Conservation (phyloP, 2,329 filamentous ascomycete species). For the Aspergillus pseudoviridinutans region DNA sequence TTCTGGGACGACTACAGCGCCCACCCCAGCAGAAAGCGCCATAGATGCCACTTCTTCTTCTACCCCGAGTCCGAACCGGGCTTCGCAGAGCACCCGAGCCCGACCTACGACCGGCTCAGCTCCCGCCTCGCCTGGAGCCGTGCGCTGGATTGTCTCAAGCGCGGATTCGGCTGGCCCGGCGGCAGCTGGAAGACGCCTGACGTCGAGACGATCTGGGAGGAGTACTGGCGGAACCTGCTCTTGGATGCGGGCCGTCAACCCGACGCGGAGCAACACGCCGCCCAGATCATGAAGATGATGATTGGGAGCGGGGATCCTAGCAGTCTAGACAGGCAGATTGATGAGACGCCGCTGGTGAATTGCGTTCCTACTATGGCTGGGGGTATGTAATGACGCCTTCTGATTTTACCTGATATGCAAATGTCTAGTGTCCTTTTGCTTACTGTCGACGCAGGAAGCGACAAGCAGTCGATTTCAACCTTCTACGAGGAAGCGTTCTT, state of each 20-base stretch:
- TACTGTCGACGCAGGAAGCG: slow-evolving; percentile 13
- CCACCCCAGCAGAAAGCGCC: slow-evolving; percentile 26
- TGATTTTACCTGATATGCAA: background rate
- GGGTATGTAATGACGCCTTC: slow-evolving; percentile 19
- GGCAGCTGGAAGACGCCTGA: slow-evolving; percentile 27
- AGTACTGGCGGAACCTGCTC: slow-evolving; percentile 27
- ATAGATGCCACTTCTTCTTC: slow-evolving; percentile 41
- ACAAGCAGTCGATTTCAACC: slow-evolving; percentile 22
- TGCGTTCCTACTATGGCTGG: slow-evolving; percentile 36
- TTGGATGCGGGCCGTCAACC: slow-evolving; percentile 3
- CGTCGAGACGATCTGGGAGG: slow-evolving; percentile 39
- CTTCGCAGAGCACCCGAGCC: slow-evolving; percentile 63
- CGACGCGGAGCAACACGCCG: slow-evolving; percentile 5
- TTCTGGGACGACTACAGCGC: slow-evolving; percentile 19
- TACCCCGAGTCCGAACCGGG: slow-evolving; percentile 56
- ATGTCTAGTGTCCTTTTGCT: too few relatives aligned
- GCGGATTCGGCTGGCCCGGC: slow-evolving; percentile 50
- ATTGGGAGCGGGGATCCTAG: slow-evolving; percentile 5
- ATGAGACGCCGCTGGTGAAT: slow-evolving; percentile 26
- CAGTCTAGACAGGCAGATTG: slow-evolving; percentile 4
- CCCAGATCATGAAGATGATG: slow-evolving; percentile 19
- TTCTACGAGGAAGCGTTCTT: slow-evolving; percentile 56
- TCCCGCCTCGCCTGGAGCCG: slow-evolving; percentile 64
- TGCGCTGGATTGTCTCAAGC: slow-evolving; percentile 54
- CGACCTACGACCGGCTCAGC: slow-evolving; percentile 58